Percentiles rank a stretch among this genome's conserved stretches.
phyloP scores from a whole-genome alignment of 352 stramenopile genomes.

The Globisporangium apiculatum region DNA sequence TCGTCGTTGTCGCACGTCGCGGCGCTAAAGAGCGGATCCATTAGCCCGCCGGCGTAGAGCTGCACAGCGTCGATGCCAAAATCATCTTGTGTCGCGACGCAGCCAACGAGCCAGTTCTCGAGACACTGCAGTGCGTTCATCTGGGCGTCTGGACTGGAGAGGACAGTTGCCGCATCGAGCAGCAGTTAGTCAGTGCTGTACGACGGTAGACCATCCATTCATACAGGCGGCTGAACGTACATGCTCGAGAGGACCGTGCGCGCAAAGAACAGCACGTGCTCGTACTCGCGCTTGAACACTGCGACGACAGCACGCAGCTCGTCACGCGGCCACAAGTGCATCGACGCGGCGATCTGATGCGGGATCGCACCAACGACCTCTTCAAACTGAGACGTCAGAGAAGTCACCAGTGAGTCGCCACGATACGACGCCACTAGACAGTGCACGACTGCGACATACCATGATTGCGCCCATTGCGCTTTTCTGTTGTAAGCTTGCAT shows the following conservation, averaged over 20 bases:
- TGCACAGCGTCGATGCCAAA: conserved; percentile 46
- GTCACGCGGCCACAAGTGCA: conserved; percentile 16
- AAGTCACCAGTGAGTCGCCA: no score
- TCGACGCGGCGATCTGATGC: conserved; percentile 26
- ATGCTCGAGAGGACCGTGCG: conserved; percentile 35
- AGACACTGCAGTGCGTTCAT: conserved; percentile 47
- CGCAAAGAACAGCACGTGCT: conserved; percentile 33
- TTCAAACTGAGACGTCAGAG: conserved; percentile 19
- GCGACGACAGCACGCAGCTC: conserved; percentile 23
- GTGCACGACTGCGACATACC: conserved; percentile 12
- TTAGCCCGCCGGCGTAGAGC: conserved; percentile 31
- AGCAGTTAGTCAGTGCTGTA: no score
- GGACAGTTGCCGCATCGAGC: not conserved
- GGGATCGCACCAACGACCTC: conserved; percentile 44
- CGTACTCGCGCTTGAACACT: conserved; percentile 29
- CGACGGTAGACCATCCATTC: no score
- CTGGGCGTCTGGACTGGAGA: conserved; percentile 25
- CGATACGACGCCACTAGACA: no score
- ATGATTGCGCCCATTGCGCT: conserved; percentile 23
- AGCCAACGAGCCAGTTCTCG: conserved; percentile 59
- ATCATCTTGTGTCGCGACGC: conserved; percentile 27
- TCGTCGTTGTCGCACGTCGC: conserved; percentile 28
- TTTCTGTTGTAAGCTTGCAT: conserved; percentile 26
- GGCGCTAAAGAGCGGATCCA: conserved; percentile 33
- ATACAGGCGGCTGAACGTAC: conserved; percentile 14